phyloP scores from a whole-genome alignment of 371 early-diverging fungal genomes.

The Cokeromyces recurvatus region DNA sequence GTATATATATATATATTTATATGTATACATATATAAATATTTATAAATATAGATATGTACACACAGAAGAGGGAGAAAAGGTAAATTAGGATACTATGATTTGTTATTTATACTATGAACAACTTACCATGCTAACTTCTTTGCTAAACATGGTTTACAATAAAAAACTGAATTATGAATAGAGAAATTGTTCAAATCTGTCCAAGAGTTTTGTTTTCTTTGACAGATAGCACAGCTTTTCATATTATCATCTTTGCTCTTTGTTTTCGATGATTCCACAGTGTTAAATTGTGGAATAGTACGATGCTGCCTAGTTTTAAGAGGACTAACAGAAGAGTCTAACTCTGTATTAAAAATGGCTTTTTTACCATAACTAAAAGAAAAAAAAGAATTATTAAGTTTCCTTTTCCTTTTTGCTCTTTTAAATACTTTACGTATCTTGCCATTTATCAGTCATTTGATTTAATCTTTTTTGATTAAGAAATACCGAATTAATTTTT shows the following conservation, averaged over 20 bases:
- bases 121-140: constrained; percentile 12
- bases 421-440: constrained; percentile 23
- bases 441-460: constrained; percentile 22
- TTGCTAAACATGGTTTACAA: constrained; percentile 14
- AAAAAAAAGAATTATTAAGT: no score
- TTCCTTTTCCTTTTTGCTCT: no score
- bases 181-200: constrained; percentile 10
- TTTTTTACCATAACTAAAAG: constrained; percentile 17
- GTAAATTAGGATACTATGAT: no score
- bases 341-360: constrained; percentile 15
- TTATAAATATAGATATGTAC: no score
- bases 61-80: no score
- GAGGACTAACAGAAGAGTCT: constrained; percentile 1
- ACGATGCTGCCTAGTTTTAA: constrained; percentile 6
- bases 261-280: background rate
- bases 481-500: no score
- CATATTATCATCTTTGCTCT: no score
- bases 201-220: constrained; percentile 15
- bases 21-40: no score
- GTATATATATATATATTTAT: no score
- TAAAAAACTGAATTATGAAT: constrained; percentile 15
- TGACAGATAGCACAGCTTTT: constrained; percentile 13
- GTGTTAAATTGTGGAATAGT: constrained; percentile 14
- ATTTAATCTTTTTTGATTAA: constrained; percentile 5
- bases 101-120: background rate